Evolutionary conservation across 2,329 filamentous ascomycete species (phyloP).

Genomic region (Sclerotinia minor): DNA sequence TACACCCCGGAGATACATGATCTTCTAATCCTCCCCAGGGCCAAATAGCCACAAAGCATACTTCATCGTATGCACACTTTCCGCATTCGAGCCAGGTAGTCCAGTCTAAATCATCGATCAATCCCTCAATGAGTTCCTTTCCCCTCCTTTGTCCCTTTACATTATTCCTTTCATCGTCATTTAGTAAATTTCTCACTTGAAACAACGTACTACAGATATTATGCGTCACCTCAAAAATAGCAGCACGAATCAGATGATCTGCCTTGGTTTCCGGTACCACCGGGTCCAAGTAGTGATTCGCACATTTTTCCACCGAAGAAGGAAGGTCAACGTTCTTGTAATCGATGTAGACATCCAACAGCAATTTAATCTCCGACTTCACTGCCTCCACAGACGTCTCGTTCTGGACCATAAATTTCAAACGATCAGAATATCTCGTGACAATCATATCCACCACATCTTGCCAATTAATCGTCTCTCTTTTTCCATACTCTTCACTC

Average conservation of each 20-base stretch:
- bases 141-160: background rate
- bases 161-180: background rate
- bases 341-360: slow-evolving; percentile 50
- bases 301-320: slow-evolving; percentile 50
- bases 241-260: slow-evolving; percentile 50
- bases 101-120: slow-evolving; percentile 46
- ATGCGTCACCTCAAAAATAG: slow-evolving; percentile 45
- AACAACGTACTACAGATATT: slow-evolving; percentile 46
- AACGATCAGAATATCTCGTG: slow-evolving; percentile 57
- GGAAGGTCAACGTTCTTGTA: slow-evolving; percentile 43
- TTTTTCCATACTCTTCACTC: slow-evolving; percentile 26
- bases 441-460: slow-evolving; percentile 65
- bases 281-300: slow-evolving; percentile 47
- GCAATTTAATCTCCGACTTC: slow-evolving; percentile 45
- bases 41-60: slow-evolving; percentile 64
- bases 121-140: slow-evolving; percentile 2
- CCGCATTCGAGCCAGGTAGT: slow-evolving; percentile 58
- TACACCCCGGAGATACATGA: slow-evolving; percentile 51
- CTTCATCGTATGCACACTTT: slow-evolving; percentile 53
- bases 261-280: slow-evolving; percentile 43
- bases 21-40: slow-evolving; percentile 57
- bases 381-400: slow-evolving; percentile 30
- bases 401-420: slow-evolving; percentile 43
- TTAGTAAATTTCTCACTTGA: slow-evolving; percentile 30
- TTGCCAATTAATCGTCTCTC: slow-evolving; percentile 56